Evolutionary conservation across 495 filamentous ascomycete species (phyloP).

Genomic region (Viridothelium virens): DNA sequence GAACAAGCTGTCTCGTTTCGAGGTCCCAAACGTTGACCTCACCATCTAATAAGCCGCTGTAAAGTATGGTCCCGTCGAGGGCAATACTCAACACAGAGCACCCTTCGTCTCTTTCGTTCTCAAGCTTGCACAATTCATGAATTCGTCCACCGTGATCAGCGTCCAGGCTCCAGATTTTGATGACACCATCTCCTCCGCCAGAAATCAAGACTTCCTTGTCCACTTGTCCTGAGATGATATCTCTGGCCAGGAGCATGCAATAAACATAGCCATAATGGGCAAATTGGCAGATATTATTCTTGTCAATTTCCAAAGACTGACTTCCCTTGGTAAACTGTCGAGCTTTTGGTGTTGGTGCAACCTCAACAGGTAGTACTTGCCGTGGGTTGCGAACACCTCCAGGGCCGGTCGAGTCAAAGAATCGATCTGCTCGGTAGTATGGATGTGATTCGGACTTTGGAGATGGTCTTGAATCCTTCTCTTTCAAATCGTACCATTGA

Average conservation of each 20-base stretch:
- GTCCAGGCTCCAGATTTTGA: slow-evolving; percentile 79
- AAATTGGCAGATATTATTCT: slow-evolving; percentile 73
- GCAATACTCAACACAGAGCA: slow-evolving; percentile 74
- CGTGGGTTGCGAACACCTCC: slow-evolving; percentile 65
- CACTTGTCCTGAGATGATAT: slow-evolving; percentile 41
- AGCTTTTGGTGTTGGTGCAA: slow-evolving; percentile 28
- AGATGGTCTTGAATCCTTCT: slow-evolving; percentile 47
- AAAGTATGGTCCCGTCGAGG: slow-evolving; percentile 79
- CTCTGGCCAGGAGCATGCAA: slow-evolving; percentile 77
- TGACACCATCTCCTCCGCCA: slow-evolving; percentile 85
- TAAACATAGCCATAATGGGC: slow-evolving; percentile 94
- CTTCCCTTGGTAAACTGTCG: slow-evolving; percentile 41
- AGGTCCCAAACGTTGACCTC: slow-evolving; percentile 94
- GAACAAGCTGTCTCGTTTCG: slow-evolving; percentile 83
- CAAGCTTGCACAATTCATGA: slow-evolving; percentile 55
- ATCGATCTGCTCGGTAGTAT: slow-evolving; percentile 73
- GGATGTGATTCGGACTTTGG: slow-evolving; percentile 64
- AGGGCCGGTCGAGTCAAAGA: slow-evolving; percentile 86
- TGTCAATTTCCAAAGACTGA: slow-evolving; percentile 72
- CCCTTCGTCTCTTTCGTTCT: slow-evolving; percentile 58
- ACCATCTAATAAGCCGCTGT: slow-evolving; percentile 81
- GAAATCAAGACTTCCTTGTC: slow-evolving; percentile 77
- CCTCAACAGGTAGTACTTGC: slow-evolving; percentile 26
- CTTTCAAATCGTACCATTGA: slow-evolving; percentile 60
- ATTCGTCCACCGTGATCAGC: slow-evolving; percentile 44